Percentiles rank a stretch among this genome's conserved stretches.
phyloP scores from a whole-genome alignment of 306 rosid genomes.

The Cucurbita maxima region DNA sequence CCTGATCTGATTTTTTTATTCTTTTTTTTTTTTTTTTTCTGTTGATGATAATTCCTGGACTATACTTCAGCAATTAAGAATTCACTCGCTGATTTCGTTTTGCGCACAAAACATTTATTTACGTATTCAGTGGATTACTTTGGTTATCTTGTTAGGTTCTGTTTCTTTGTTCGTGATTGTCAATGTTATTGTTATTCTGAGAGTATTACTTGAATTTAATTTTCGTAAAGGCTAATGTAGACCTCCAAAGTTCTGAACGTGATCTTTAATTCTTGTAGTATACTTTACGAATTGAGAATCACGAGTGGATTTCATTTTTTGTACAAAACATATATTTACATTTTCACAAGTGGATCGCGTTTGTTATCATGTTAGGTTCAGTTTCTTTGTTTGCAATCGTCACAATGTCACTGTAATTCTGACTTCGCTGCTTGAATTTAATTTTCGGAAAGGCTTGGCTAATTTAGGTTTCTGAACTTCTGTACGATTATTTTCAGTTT shows the following conservation, averaged over 20 bases:
- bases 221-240: not conserved
- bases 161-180: not conserved
- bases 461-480: not conserved
- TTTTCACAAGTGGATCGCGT: not conserved
- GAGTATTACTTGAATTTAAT: not conserved
- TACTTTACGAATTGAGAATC: not conserved
- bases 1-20: not conserved
- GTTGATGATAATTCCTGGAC: not conserved
- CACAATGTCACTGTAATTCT: not conserved
- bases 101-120: not conserved
- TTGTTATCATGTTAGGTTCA: not conserved
- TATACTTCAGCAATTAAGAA: not conserved
- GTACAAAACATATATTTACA: not conserved
- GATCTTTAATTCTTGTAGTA: not conserved
- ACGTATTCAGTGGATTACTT: not conserved
- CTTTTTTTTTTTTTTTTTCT: not conserved
- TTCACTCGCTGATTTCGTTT: not conserved
- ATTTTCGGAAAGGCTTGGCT: not conserved
- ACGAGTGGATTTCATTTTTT: not conserved
- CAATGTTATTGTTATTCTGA: not conserved
- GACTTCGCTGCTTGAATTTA: not conserved
- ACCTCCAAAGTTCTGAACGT: not conserved
- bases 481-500: not conserved
- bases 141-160: not conserved
- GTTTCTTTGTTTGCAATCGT: not conserved